Conservation (phyloP, 306 rosid genomes). For the Ammopiptanthus mongolicus region DNA sequence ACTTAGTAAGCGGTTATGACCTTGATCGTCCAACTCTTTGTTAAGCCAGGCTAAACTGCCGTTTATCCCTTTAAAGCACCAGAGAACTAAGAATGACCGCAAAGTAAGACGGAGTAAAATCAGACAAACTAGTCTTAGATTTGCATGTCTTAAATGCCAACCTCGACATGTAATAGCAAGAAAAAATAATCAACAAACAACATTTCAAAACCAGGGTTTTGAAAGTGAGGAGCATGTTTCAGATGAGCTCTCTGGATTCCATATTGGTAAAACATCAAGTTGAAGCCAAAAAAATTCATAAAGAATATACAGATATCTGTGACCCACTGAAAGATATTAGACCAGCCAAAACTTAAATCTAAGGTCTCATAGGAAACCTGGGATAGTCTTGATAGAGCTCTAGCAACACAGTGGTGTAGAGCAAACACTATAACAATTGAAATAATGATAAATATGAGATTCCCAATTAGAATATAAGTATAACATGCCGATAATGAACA, state of each 20-base stretch:
- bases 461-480: background rate
- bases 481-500: background rate
- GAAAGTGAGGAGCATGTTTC: background rate
- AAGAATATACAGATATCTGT: background rate
- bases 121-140: background rate
- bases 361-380: background rate
- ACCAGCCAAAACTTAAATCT: background rate
- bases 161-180: background rate
- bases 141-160: background rate
- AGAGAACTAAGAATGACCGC: background rate
- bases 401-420: background rate
- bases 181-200: background rate
- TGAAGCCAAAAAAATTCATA: background rate
- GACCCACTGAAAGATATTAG: background rate
- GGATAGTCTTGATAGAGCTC: background rate
- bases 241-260: background rate
- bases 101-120: background rate
- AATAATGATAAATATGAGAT: background rate
- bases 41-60: background rate
- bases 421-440: background rate
- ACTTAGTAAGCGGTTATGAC: background rate
- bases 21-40: background rate
- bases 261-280: background rate
- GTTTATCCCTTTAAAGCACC: background rate
- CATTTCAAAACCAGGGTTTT: background rate